A percentile compares a stretch with the other conserved stretches of the same genome.
Evolutionary conservation across 345 rosid genomes (phyloP).

Genomic region (Gossypium bickii): DNA sequence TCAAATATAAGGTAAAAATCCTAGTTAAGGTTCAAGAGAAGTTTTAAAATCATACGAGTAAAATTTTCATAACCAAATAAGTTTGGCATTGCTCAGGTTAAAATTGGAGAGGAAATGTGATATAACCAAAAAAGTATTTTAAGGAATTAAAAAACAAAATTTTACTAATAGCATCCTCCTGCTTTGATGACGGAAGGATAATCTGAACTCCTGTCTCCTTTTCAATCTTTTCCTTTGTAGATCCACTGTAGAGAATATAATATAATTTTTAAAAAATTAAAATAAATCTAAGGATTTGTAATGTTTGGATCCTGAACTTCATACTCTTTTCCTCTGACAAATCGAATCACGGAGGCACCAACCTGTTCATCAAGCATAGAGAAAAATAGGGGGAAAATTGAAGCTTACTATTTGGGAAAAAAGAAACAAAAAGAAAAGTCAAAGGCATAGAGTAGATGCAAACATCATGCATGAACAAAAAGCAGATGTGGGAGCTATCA

Average conservation of each 20-base stretch:
- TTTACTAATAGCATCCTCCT: slow-evolving; percentile 68
- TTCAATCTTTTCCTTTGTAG: slow-evolving; percentile 62
- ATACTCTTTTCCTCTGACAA: slow-evolving; percentile 74
- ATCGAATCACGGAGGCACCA: slow-evolving; percentile 74
- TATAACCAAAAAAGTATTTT: neutral
- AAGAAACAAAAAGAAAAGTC: too few species aligned
- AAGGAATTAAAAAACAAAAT: slow-evolving; percentile 7
- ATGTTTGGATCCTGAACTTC: slow-evolving; percentile 22
- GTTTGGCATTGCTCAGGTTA: neutral
- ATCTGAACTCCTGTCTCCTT: slow-evolving; percentile 75
- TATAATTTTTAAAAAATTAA: slow-evolving; percentile 18
- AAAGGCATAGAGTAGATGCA: neutral
- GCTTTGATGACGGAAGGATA: slow-evolving; percentile 56
- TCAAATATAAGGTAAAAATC: neutral
- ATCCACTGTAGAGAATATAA: slow-evolving; percentile 46
- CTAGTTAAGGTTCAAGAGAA: neutral
- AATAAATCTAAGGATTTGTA: slow-evolving; percentile 14
- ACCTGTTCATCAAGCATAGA: slow-evolving; percentile 43
- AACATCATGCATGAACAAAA: neutral
- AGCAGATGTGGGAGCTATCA: neutral
- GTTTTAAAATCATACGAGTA: neutral
- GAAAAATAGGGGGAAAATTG: neutral
- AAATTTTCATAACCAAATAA: neutral
- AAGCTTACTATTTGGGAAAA: neutral
- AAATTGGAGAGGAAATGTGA: neutral